Evolutionary conservation across 306 rosid genomes (phyloP).

Genomic region (Medicago arabica): DNA sequence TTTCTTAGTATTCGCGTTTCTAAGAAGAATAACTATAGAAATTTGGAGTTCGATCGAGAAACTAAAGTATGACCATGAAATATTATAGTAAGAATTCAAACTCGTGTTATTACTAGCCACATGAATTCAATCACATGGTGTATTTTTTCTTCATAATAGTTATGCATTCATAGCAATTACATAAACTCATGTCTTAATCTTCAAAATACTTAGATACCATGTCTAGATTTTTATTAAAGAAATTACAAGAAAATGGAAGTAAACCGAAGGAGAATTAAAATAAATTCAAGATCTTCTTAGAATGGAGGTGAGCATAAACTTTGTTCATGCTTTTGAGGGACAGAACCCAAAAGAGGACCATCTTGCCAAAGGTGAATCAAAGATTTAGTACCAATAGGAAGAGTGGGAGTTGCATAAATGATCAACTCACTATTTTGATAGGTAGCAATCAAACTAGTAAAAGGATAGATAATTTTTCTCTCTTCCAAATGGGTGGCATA

Average conservation of each 20-base stretch:
- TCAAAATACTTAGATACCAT: background rate
- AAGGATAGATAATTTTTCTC: constrained; percentile 39
- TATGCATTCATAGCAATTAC: background rate
- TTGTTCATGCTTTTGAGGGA: background rate
- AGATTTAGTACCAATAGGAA: constrained; percentile 39
- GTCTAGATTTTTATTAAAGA: background rate
- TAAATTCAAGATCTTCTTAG: constrained; percentile 50
- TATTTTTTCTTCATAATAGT: background rate
- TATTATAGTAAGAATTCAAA: too few relatives aligned
- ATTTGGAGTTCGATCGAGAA: too few relatives aligned
- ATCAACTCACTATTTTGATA: constrained; percentile 48
- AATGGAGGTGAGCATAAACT: background rate
- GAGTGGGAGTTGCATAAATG: constrained; percentile 55
- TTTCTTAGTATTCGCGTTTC: too few relatives aligned
- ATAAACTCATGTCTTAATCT: background rate
- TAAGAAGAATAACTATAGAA: too few relatives aligned
- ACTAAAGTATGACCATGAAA: too few relatives aligned
- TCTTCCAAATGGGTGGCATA: background rate
- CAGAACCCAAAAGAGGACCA: constrained; percentile 47
- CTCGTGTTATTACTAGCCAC: too few relatives aligned
- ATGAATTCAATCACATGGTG: too few relatives aligned
- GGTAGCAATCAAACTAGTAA: constrained; percentile 34
- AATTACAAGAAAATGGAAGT: background rate
- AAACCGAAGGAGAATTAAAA: constrained; percentile 5
- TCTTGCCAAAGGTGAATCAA: constrained; percentile 70